Evolutionary conservation across 306 rosid species (phyloP), one percentile per base, ranked within the genome.

Genomic region (Cotoneaster glaucophyllus): DNA sequence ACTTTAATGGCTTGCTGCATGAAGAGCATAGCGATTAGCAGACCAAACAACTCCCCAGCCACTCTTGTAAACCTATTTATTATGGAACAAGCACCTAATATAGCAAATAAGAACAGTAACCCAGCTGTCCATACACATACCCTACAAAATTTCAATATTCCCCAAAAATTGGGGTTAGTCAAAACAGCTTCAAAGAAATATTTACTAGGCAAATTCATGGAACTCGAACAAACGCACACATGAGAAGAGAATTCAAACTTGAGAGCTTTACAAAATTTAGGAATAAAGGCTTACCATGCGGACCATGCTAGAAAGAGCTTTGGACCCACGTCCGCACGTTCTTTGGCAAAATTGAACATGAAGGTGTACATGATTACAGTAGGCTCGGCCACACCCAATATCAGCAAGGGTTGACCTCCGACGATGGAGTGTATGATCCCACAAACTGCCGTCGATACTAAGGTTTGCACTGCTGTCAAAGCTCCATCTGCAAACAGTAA

Each of bases 301-400:
- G 83, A 76, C 98, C 98, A 94, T 73, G 96, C 98, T 45, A 94
- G 89, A 83, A 94, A 94, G 62, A 90, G 80, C 45, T 90, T 64
- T 43, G 85, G 82, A 58, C 98, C 98, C 78, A 94, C 84, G 41
- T 88, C 94, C 0, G 93, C 81, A 54, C 90, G 86, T 81, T 88
- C 96, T 79, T 94, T 94, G 11, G 94, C 98, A 72, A 94, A 94
- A 82, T 87, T 87, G 73, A 91, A 94, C 97, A 94, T 87, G 88
- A 94, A 94, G 3, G 94, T 90, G 77, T 94, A 94, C 98, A 94
- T 94, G 73, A 94, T 91, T 64, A 94, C 98, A 11, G 98, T 94
- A 53, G 98, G 98, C 80, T 94, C 98, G n/a, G 98, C 98, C 79
- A 94, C 98, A 69, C 98, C 98, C 61, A 94, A 81, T 77, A 94